Conservation (phyloP, 2,329 filamentous ascomycete species). For the Calonectria pteridis region DNA sequence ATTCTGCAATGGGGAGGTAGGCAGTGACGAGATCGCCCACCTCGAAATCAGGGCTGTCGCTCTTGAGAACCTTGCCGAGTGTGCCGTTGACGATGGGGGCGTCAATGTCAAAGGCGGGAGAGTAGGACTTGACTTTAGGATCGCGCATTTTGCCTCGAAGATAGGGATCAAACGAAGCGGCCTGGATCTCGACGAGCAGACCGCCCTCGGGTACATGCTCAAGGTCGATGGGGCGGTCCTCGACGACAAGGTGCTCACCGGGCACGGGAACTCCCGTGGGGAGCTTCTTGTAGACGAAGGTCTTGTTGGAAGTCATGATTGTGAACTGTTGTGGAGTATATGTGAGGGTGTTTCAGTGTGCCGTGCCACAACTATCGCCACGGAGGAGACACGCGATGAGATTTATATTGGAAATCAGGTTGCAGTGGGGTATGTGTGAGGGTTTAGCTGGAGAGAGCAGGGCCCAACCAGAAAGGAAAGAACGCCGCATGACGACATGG, state of each 20-base stretch:
- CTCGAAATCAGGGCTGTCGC: conserved; percentile 71
- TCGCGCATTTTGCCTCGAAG: conserved; percentile 83
- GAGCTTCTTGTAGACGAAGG: conserved; percentile 77
- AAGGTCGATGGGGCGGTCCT: conserved; percentile 76
- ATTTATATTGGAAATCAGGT: neutral
- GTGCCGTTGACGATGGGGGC: conserved; percentile 73
- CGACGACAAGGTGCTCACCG: conserved; percentile 77
- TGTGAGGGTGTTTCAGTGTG: neutral
- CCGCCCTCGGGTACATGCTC: conserved; percentile 69
- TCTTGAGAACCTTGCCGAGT: conserved; percentile 79
- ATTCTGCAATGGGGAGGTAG: conserved; percentile 75
- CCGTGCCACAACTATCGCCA: neutral
- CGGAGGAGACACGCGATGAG: neutral
- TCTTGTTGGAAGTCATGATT: conserved; percentile 72
- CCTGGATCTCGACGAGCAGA: conserved; percentile 78
- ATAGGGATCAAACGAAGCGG: conserved; percentile 87
- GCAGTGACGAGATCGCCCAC: conserved; percentile 75
- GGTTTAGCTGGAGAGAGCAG: neutral
- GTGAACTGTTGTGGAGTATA: neutral
- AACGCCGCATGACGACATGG: conserved; percentile 14
- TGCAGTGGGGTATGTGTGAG: neutral
- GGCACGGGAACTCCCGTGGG: conserved; percentile 76
- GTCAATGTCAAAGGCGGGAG: conserved; percentile 65
- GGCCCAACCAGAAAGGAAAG: neutral
- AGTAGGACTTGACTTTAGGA: conserved; percentile 71